Base-by-base conservation (phyloP, 768 basidiomycete genomes). In the Russula olivacea region DNA sequence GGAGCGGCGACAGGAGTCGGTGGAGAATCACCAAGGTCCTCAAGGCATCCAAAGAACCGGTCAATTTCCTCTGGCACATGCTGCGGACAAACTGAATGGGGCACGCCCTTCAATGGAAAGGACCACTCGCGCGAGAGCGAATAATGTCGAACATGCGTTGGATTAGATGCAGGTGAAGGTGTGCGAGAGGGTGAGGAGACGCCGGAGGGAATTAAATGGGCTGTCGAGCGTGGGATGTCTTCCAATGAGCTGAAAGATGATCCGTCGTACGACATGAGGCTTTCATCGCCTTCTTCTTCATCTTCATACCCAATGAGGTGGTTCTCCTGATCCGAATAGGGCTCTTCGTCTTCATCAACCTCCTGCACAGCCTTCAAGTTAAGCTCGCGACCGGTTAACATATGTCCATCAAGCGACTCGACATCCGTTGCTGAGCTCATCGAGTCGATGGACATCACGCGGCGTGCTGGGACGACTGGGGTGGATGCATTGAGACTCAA, bases 31-130 rank as follows among this genome's bases (percentile, higher is more conserved):
- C 82, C 80, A 43, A 83, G 74, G 57, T 76, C 77, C 51, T 80
- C 81, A 65, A 82, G 69, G 60, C 89, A 92, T 48, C 82, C 85
- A 68, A 92, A 92, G 79, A 92, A 92, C 38, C 78, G 80, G 71
- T 92, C 90, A 10, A 88, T 76, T n/a, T 85, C 81, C 21, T 82
- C 79, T 5, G 69, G 58, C 68, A 66, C 50, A 71, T 72, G 72
- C 2, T 74, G 63, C 12, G 58, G 34, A 4, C 48, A 48, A 2
- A 64, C 54, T 2, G 63, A 65, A 41, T 69, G 65, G 14, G 68
- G 65, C 4, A 49, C 23, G 62, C 64, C 30, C 48, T 61, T 68
- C 58, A 56, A 21, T 43, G 69, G 69, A 72, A 90, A 91, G 0
- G 85, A 84, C 88, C 88, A 90, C 0, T 78, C 78, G 73, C 82